A percentile compares a stretch with the other conserved stretches of the same genome.
phyloP scores from a whole-genome alignment of 2,329 filamentous ascomycete genomes.

The Neodidymelliopsis sp. region DNA sequence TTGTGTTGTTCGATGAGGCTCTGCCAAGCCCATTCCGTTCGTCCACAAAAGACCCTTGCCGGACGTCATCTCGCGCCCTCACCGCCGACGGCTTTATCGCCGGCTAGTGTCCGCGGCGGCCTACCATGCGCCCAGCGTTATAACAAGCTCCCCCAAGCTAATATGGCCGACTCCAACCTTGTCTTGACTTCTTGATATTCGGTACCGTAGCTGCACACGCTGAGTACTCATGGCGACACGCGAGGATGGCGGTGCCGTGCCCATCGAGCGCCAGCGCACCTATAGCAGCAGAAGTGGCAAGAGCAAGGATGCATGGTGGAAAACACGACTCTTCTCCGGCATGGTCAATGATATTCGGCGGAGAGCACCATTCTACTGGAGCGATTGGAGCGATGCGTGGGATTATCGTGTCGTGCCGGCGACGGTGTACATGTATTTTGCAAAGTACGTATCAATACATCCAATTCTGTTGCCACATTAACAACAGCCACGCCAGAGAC shows the following conservation, averaged over 20 bases:
- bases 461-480: too few species aligned
- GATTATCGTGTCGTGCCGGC: constrained; percentile 88
- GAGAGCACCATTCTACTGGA: constrained; percentile 77
- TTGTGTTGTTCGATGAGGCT: background rate
- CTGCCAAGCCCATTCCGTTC: constrained; percentile 5
- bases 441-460: constrained; percentile 72
- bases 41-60: constrained; percentile 6
- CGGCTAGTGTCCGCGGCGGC: constrained; percentile 14
- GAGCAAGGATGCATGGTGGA: constrained; percentile 68
- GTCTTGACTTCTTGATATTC: background rate
- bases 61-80: constrained; percentile 5
- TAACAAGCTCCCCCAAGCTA: constrained; percentile 7
- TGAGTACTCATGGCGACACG: constrained; percentile 32
- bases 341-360: constrained; percentile 81
- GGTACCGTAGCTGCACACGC: too few species aligned
- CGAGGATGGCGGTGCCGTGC: constrained; percentile 28
- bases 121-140: background rate
- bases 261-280: constrained; percentile 27
- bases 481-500: too few species aligned
- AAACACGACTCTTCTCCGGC: constrained; percentile 75
- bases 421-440: constrained; percentile 93
- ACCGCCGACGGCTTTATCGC: constrained; percentile 5
- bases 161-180: background rate
- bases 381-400: constrained; percentile 88
- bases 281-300: constrained; percentile 23